phyloP scores from a whole-genome alignment of 768 basidiomycete species.

The Trametes cinnabarina region DNA sequence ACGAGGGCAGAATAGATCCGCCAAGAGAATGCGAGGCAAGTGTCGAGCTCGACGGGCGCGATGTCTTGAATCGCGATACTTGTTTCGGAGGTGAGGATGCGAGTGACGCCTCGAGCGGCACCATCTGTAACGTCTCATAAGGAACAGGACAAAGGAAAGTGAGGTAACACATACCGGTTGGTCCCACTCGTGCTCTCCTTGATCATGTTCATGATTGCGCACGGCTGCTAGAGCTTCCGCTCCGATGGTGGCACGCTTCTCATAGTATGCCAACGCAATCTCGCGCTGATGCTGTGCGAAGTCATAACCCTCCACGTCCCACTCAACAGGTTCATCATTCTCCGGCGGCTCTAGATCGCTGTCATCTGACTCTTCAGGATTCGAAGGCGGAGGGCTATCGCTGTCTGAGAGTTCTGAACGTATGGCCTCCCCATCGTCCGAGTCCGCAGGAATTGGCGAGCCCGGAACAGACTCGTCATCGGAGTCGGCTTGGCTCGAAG shows the following conservation, averaged over 20 bases:
- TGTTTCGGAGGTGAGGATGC: conserved; percentile 43
- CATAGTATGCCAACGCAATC: conserved; percentile 67
- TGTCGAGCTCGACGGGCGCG: conserved; percentile 29
- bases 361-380: conserved; percentile 25
- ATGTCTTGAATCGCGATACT: conserved; percentile 66
- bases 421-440: conserved; percentile 32
- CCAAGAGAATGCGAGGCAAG: conserved; percentile 32
- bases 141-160: background rate
- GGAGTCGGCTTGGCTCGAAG: conserved; percentile 44
- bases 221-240: conserved; percentile 52
- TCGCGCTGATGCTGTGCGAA: conserved; percentile 70
- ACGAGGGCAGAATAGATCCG: conserved; percentile 30
- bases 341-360: conserved; percentile 26
- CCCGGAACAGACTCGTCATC: conserved; percentile 63
- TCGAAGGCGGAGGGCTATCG: background rate
- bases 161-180: conserved; percentile 34
- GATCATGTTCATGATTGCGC: conserved; percentile 42
- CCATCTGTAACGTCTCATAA: conserved; percentile 34
- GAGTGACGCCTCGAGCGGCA: conserved; percentile 42
- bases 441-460: conserved; percentile 31
- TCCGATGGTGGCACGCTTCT: conserved; percentile 57
- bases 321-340: conserved; percentile 42
- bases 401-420: conserved; percentile 18
- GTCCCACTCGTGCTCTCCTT: conserved; percentile 42
- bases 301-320: conserved; percentile 58